These are phyloP conservation scores for Entophlyctis luteolus DNA, from an alignment of 192 early-diverging fungal genomes.

Conservation along the genomic window DNA sequence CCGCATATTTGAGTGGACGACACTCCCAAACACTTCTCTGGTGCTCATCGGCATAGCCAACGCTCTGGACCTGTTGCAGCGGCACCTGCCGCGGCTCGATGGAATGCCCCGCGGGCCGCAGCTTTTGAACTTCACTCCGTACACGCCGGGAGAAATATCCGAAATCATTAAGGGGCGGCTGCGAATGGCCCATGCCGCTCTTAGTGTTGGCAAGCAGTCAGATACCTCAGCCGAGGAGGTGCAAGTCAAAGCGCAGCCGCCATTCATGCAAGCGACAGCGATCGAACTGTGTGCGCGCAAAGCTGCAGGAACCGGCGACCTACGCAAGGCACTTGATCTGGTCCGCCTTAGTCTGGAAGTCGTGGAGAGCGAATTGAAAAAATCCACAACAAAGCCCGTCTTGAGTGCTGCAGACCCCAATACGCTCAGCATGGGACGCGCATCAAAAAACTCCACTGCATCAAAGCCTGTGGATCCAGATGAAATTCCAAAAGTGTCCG, in stretches of 20 bases:
- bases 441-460: neutral
- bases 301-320: slow-evolving; percentile 74
- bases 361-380: neutral
- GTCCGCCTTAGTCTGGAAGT: slow-evolving; percentile 28
- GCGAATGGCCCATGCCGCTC: slow-evolving; percentile 16
- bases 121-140: slow-evolving; percentile 84
- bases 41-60: slow-evolving; percentile 91
- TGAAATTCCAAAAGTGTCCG: slow-evolving; percentile 67
- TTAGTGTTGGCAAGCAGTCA: neutral
- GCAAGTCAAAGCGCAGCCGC: neutral
- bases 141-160: slow-evolving; percentile 76
- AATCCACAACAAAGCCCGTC: neutral
- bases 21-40: slow-evolving; percentile 57
- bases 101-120: slow-evolving; percentile 68
- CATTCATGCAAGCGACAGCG: slow-evolving; percentile 77
- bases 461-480: too few species aligned
- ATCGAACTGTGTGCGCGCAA: slow-evolving; percentile 92
- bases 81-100: slow-evolving; percentile 80
- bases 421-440: neutral
- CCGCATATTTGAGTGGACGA: slow-evolving; percentile 78
- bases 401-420: neutral
- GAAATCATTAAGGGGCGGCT: slow-evolving; percentile 86
- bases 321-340: slow-evolving; percentile 43
- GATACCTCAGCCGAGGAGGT: neutral
- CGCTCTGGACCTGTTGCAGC: slow-evolving; percentile 84